Evolutionary conservation across 495 filamentous ascomycete species (phyloP).

Genomic region (Penicillium taxi): DNA sequence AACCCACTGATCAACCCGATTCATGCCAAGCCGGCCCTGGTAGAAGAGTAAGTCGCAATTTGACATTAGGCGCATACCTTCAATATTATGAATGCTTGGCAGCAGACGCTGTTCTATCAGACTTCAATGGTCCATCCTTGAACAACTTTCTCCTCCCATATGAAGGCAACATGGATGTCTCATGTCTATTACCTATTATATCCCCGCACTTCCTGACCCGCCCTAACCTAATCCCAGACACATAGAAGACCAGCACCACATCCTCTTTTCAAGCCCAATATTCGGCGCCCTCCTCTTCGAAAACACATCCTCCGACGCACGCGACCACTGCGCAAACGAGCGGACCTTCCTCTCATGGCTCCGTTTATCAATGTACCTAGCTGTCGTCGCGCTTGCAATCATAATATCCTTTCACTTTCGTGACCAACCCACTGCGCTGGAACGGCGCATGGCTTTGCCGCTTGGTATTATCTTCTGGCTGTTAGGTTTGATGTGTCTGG

Average conservation of each 20-base stretch:
- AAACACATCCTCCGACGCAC: slow-evolving; percentile 79
- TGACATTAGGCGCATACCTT: neutral
- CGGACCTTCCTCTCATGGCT: slow-evolving; percentile 89
- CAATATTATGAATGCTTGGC: too few relatives aligned
- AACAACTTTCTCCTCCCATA: neutral
- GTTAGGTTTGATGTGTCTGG: slow-evolving; percentile 65
- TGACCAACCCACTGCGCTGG: slow-evolving; percentile 55
- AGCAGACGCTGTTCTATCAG: too few relatives aligned
- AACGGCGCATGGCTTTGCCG: slow-evolving; percentile 69
- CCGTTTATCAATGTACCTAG: slow-evolving; percentile 82
- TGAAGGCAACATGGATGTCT: neutral
- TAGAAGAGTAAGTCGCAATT: slow-evolving; percentile 31
- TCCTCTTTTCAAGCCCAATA: slow-evolving; percentile 64
- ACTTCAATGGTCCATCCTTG: neutral
- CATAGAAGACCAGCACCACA: slow-evolving; percentile 27
- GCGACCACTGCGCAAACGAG: slow-evolving; percentile 54
- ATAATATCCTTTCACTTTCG: slow-evolving; percentile 89
- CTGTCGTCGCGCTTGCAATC: slow-evolving; percentile 82
- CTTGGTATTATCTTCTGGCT: slow-evolving; percentile 86
- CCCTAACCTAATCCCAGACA: slow-evolving; percentile 21
- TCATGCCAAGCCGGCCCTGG: slow-evolving; percentile 29
- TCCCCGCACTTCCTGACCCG: too few relatives aligned
- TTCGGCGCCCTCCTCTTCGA: slow-evolving; percentile 80
- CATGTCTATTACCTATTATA: neutral
- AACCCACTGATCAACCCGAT: slow-evolving; percentile 34